Evolutionary conservation across 768 basidiomycete species (phyloP).

Genomic region (Trametopsis cervina): DNA sequence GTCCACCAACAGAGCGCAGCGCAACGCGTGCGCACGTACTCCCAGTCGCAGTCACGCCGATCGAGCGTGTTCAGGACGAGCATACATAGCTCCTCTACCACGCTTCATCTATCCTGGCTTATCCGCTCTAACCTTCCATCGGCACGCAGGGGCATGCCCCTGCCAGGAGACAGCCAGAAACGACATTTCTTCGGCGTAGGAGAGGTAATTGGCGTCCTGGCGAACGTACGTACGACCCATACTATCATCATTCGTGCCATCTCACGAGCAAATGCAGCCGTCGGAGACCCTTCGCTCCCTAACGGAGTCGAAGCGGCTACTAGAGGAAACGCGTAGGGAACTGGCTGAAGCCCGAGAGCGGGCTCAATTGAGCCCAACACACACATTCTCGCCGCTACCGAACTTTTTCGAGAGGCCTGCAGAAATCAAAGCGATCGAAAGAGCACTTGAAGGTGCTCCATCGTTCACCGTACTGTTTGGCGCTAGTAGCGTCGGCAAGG

Average conservation of each 20-base stretch:
- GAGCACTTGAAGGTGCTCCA: conserved; percentile 60
- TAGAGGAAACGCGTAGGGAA: conserved; percentile 75
- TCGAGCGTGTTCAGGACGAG: conserved; percentile 24
- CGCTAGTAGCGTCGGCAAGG: conserved; percentile 79
- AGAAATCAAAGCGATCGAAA: conserved; percentile 61
- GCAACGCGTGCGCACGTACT: conserved; percentile 17
- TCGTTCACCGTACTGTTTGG: conserved; percentile 79
- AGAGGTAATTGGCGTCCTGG: conserved; percentile 67
- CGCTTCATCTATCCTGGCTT: conserved; percentile 53
- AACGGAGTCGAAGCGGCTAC: conserved; percentile 65
- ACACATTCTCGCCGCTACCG: conserved; percentile 73
- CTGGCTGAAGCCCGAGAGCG: conserved; percentile 62
- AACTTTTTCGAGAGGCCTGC: conserved; percentile 64
- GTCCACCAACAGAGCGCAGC: conserved; percentile 3
- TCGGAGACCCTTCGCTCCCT: conserved; percentile 73
- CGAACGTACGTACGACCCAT: conserved; percentile 48
- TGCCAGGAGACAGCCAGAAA: conserved; percentile 55
- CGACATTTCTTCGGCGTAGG: conserved; percentile 76
- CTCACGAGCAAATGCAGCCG: conserved; percentile 39
- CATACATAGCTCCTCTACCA: conserved; percentile 17
- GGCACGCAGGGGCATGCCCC: conserved; percentile 49
- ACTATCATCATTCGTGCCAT: conserved; percentile 1
- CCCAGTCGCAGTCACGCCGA: conserved; percentile 23
- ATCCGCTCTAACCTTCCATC: conserved; percentile 65
- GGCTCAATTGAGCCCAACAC: conserved; percentile 60